Evolutionary conservation across 257 asterid genomes (phyloP).

Genomic region (Craterostigma plantagineum): DNA sequence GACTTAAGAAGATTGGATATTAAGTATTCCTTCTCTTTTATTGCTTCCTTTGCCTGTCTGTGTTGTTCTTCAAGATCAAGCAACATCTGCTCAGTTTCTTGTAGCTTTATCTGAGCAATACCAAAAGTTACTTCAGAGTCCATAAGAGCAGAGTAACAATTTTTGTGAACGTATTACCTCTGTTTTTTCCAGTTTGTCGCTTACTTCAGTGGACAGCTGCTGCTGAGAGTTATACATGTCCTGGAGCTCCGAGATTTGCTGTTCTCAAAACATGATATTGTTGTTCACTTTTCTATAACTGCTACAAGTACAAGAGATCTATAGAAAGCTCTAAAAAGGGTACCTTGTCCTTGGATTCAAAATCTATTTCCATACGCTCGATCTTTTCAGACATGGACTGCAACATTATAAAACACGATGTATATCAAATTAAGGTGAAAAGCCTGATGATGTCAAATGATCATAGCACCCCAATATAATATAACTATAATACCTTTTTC

Average conservation of each 20-base stretch:
- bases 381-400: slow-evolving; percentile 96
- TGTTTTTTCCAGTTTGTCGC: slow-evolving; percentile 68
- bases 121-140: slow-evolving; percentile 12
- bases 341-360: slow-evolving; percentile 92
- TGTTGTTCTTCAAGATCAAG: slow-evolving; percentile 89
- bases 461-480: no score
- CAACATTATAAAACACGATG: slow-evolving; percentile 4
- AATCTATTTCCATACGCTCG: slow-evolving; percentile 84
- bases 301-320: no score
- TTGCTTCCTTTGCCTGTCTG: slow-evolving; percentile 75
- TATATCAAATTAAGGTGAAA: no score
- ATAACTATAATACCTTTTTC: slow-evolving; percentile 92
- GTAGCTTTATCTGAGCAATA: slow-evolving; percentile 60
- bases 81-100: slow-evolving; percentile 66
- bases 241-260: slow-evolving; percentile 79
- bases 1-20: slow-evolving; percentile 87
- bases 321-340: slow-evolving; percentile 7
- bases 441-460: no score
- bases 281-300: no score
- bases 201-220: slow-evolving; percentile 51
- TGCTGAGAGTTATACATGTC: slow-evolving; percentile 68
- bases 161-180: slow-evolving; percentile 38
- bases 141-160: no score
- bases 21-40: slow-evolving; percentile 83
- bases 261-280: slow-evolving; percentile 15